Base-by-base conservation (phyloP, 768 basidiomycete genomes). In the Pleurotus tuber-regium region DNA sequence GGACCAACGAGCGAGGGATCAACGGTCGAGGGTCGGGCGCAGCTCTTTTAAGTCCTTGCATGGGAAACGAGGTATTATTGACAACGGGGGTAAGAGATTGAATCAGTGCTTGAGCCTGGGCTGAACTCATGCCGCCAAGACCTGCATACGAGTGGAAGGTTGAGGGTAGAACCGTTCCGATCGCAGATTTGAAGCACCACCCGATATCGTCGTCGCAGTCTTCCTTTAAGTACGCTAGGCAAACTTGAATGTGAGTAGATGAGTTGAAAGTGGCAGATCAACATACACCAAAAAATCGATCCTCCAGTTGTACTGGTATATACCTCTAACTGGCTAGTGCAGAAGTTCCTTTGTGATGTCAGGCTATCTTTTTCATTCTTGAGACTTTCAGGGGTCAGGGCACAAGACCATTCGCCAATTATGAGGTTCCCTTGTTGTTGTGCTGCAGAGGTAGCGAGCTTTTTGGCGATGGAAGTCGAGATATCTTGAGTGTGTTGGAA, bases 391-490 rank as follows among this genome's bases (percentile, higher is more conserved):
- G 80, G 78, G 48, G 87, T 84, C 54, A 92, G 69, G 0, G 86
- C 86, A 18, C 84, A 89, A n/a, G 86, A 89, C 82, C 84, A 93
- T 62, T 93, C 91, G 19, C 79, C 89, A 2, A 92, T 75, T n/a
- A 93, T 74, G 10, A 94, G 63, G 18, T 83, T 83, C 7, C 70
- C 59, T 7, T 59, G 65, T 38, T 66, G 59, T 35, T 59, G 57
- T 11, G 36, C 43, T 6, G 68, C 65, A 1, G 64, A 62, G 1
- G 50, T 52, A 10, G 59, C 59, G 57, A 62, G 62, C 42, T 60
- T 70, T 59, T 63, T 64, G 55, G 58, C 82, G 61, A 59, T 74
- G 57, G 39, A 63, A 50, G 66, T 50, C 62, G 65, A 7, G 67
- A 86, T 39, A 62, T 76, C 64, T 69, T 70, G 12, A 7, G 83